Conservation (phyloP, 495 filamentous ascomycete species). For the Barbatosphaeria neglecta region DNA sequence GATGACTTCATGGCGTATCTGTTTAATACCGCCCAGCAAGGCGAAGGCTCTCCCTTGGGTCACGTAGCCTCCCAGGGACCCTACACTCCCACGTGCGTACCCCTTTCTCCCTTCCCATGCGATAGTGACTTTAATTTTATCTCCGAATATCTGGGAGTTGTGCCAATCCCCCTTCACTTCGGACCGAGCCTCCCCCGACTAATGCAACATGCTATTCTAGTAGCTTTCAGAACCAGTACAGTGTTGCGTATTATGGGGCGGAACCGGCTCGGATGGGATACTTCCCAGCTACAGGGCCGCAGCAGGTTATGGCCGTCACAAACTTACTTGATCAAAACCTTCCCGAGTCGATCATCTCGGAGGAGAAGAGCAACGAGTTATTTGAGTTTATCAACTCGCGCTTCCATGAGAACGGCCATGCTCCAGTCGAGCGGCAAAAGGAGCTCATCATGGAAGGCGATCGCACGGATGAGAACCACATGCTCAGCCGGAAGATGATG, state of each 20-base stretch:
- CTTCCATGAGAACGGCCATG: conserved; percentile 71
- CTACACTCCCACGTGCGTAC: conserved; percentile 33
- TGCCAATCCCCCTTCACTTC: neutral
- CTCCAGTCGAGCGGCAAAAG: conserved; percentile 62
- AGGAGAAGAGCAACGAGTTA: conserved; percentile 74
- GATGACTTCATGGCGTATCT: conserved; percentile 89
- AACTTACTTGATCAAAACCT: conserved; percentile 77
- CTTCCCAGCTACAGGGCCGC: conserved; percentile 42
- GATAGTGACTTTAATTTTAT: no score
- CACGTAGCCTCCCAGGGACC: conserved; percentile 32
- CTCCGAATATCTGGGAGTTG: no score
- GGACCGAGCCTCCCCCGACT: conserved; percentile 3
- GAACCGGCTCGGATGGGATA: conserved; percentile 38
- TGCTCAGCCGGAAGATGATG: conserved; percentile 87
- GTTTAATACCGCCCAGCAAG: conserved; percentile 53
- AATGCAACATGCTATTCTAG: conserved; percentile 32
- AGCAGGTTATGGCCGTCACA: conserved; percentile 80
- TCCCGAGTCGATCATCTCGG: conserved; percentile 69
- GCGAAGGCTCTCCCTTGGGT: conserved; percentile 29
- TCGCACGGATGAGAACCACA: conserved; percentile 55
- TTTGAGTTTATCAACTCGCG: conserved; percentile 74
- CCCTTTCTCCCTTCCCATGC: neutral
- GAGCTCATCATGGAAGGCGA: conserved; percentile 71
- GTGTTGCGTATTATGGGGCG: conserved; percentile 33
- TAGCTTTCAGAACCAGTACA: conserved; percentile 38